Conservation (phyloP, 1,139 yeast species). For the Schwanniomyces etchellsii region DNA sequence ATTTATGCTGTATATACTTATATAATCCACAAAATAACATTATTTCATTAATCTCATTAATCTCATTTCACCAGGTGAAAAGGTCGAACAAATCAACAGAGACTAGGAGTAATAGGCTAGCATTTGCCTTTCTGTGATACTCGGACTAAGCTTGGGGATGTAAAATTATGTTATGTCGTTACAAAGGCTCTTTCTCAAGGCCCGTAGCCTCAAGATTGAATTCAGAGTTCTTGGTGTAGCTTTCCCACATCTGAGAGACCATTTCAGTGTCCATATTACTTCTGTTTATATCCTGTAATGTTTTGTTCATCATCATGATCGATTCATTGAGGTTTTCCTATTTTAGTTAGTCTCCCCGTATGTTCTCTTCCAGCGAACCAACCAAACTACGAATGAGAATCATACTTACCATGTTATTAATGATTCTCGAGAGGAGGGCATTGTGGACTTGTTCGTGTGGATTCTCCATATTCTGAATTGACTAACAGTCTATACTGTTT, state of each 20-base stretch:
- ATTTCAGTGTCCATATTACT: slow-evolving; percentile 69
- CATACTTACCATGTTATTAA: slow-evolving; percentile 62
- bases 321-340: slow-evolving; percentile 71
- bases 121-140: too few species aligned
- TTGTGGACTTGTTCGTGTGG: slow-evolving; percentile 87
- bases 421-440: slow-evolving; percentile 70
- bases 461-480: too few species aligned
- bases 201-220: slow-evolving; percentile 72
- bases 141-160: too few species aligned
- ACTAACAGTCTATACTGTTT: too few species aligned
- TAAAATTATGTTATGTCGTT: too few species aligned
- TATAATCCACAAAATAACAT: too few species aligned
- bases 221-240: slow-evolving; percentile 65
- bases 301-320: slow-evolving; percentile 55
- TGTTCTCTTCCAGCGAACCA: slow-evolving; percentile 1
- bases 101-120: too few species aligned
- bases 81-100: too few species aligned
- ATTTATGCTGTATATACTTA: too few species aligned
- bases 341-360: slow-evolving; percentile 4
- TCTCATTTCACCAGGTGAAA: too few species aligned
- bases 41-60: too few species aligned
- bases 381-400: too few species aligned
- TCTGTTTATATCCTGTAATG: slow-evolving; percentile 56
- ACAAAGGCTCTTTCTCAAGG: slow-evolving; percentile 52
- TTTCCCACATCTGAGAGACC: slow-evolving; percentile 78